phyloP scores from a whole-genome alignment of 2,329 filamentous ascomycete species.

The Diplodia seriata region DNA sequence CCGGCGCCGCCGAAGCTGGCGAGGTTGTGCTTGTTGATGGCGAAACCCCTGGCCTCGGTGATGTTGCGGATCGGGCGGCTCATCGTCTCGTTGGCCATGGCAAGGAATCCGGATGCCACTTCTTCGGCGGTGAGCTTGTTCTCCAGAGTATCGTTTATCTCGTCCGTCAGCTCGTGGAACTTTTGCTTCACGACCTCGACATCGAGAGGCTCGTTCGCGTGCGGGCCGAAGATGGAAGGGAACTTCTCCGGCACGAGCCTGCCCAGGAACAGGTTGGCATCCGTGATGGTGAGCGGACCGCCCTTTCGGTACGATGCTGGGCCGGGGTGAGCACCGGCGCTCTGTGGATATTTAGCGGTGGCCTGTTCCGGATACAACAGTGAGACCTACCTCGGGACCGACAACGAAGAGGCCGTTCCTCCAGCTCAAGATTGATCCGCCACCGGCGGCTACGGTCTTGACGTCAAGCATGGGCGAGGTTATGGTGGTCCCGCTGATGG shows the following conservation, averaged over 20 bases:
- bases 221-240: conserved; percentile 45
- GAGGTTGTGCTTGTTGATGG: conserved; percentile 38
- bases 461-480: conserved; percentile 45
- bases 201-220: conserved; percentile 49
- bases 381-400: conserved; percentile 67
- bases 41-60: conserved; percentile 41
- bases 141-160: conserved; percentile 51
- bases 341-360: not conserved
- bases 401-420: conserved; percentile 89
- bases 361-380: not conserved
- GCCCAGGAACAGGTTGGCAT: conserved; percentile 46
- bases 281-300: conserved; percentile 46
- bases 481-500: conserved; percentile 43
- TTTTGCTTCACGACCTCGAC: conserved; percentile 50
- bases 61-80: conserved; percentile 41
- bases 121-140: conserved; percentile 41
- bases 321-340: conserved; percentile 47
- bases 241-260: conserved; percentile 43
- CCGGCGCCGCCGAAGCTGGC: conserved; percentile 46
- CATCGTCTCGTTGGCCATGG: conserved; percentile 44
- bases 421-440: conserved; percentile 85
- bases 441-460: conserved; percentile 55
- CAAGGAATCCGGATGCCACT: conserved; percentile 39
- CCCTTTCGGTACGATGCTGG: conserved; percentile 47
- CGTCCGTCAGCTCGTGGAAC: conserved; percentile 52